Evolutionary conservation across 805 yeast species (phyloP), one percentile per base, ranked within the genome.

Genomic region (Zygosaccharomyces bailii): DNA sequence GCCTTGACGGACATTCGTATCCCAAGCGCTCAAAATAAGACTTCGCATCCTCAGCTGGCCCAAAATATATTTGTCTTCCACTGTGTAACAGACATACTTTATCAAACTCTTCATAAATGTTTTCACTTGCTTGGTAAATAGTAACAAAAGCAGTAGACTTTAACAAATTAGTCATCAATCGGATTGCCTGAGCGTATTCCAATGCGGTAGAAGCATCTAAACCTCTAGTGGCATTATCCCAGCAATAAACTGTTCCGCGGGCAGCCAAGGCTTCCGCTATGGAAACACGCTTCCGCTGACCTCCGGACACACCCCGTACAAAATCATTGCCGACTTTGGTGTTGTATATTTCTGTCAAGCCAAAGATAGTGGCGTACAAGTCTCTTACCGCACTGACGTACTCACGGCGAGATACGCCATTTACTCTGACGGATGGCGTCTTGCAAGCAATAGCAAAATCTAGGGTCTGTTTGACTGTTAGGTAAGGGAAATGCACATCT

Each of bases 201-300:
- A 80, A 67, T 2, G 90, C 56, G 33, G 89, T 83, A 7, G 88
- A 82, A 1, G 89, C 73, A 63, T 84, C 91, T 43, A 84, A 69
- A 54, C 90, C 91, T 66, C 89, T 75, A 11, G 91, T 84, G 4
- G 88, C 80, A 57, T 84, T 84, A 66, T 84, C 86, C 76, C 84
- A 80, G 61, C 82, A 77, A 51, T 73, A 77, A 20, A 80, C 62
- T 14, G 76, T 63, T 18, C 84, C 82, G 29, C 79, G 73, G 23
- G 78, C 71, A 14, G 80, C 75, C 23, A 81, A 65, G 1, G 84
- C 86, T 66, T 86, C 95, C 10, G 89, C 87, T 56, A 86, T 81
- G 10, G 91, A 83, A 8, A 86, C 91, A 69, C 95, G 78, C 66
- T 85, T 85, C 54, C 95, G 73, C 67, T 86, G 93, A 72, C 95